Evolutionary conservation across 352 stramenopile genomes (phyloP).

Genomic region (Phytophthora foliorum): DNA sequence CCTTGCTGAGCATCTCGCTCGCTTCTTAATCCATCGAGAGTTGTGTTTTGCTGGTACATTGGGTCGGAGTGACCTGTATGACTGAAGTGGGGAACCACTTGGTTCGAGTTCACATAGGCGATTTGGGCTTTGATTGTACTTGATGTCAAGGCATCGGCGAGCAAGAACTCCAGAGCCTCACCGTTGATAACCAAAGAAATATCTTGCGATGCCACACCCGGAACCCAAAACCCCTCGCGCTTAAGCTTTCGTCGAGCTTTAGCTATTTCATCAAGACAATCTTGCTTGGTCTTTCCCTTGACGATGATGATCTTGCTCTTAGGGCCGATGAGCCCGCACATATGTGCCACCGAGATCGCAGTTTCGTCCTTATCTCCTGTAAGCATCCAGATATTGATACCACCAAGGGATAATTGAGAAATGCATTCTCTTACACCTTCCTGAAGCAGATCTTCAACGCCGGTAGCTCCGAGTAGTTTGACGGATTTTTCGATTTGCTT

Average conservation of each 20-base stretch:
- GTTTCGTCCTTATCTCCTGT: constrained; percentile 99
- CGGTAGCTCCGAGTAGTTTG: constrained; percentile 95
- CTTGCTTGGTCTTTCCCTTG: constrained; percentile 81
- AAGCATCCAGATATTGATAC: constrained; percentile 99
- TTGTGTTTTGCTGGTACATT: constrained; percentile 4
- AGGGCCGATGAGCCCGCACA: constrained; percentile 92
- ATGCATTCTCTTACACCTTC: constrained; percentile 97
- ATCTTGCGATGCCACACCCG: constrained; percentile 73
- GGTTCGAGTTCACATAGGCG: constrained; percentile 25
- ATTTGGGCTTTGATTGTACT: constrained; percentile 28
- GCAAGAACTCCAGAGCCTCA: constrained; percentile 78
- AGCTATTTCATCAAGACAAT: constrained; percentile 85
- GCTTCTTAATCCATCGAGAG: constrained; percentile 15
- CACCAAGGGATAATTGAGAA: constrained; percentile 93
- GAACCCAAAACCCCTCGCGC: constrained; percentile 80
- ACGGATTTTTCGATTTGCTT: constrained; percentile 85
- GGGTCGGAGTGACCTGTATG: constrained; percentile 14
- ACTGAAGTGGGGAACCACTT: constrained; percentile 24
- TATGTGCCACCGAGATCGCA: constrained; percentile 98
- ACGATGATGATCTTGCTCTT: constrained; percentile 88
- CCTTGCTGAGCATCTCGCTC: constrained; percentile 22
- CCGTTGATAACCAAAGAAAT: constrained; percentile 89
- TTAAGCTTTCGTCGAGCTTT: constrained; percentile 82
- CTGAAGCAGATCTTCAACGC: constrained; percentile 98
- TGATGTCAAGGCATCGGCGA: constrained; percentile 49